Evolutionary conservation across 331 rosid genomes (phyloP).

Genomic region (Saraca asoca): DNA sequence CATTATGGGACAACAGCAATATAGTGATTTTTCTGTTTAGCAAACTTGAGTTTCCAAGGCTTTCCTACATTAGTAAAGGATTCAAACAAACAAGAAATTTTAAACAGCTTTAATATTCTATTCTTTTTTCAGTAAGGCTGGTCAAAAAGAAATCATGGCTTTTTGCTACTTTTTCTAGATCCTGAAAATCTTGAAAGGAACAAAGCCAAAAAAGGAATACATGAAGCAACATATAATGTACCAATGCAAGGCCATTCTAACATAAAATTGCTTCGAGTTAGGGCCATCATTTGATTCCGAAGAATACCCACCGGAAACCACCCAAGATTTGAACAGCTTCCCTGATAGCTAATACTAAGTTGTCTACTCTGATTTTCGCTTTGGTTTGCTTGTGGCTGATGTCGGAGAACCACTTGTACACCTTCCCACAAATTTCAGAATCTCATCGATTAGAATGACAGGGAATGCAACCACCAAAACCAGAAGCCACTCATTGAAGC

Average conservation of each 20-base stretch:
- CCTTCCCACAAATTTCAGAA: conserved; percentile 78
- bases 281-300: conserved; percentile 36
- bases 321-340: conserved; percentile 36
- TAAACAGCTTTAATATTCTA: not conserved
- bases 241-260: conserved; percentile 38
- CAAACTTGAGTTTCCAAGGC: not conserved
- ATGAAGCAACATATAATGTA: conserved; percentile 35
- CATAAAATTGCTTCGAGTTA: conserved; percentile 33
- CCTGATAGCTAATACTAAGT: conserved; percentile 26
- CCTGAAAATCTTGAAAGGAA: conserved; percentile 26
- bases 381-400: conserved; percentile 36
- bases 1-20: too few relatives aligned
- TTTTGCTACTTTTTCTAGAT: conserved; percentile 3
- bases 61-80: not conserved
- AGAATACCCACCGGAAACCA: conserved; percentile 21
- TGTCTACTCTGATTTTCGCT: conserved; percentile 68
- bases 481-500: conserved; percentile 83
- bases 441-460: conserved; percentile 78
- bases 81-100: not conserved
- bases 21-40: too few relatives aligned
- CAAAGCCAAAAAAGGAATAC: conserved; percentile 25
- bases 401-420: conserved; percentile 45
- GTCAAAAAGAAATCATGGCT: too few relatives aligned
- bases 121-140: too few relatives aligned
- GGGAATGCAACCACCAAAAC: conserved; percentile 77